Evolutionary conservation across 495 filamentous ascomycete species (phyloP).

Genomic region (Neurospora sp.): DNA sequence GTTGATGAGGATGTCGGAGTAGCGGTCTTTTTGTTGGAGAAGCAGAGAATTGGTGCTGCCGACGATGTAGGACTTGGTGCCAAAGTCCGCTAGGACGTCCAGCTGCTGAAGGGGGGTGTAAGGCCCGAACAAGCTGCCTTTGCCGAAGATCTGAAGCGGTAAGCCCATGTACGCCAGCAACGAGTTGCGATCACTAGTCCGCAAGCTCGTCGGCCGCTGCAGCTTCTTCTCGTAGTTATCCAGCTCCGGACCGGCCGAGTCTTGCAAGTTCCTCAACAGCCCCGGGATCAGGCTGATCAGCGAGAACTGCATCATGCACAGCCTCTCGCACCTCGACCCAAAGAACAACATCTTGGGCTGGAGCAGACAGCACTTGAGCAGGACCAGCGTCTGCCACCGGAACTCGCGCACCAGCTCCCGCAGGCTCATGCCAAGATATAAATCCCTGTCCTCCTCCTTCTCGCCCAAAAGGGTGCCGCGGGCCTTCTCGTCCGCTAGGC

Average conservation of each 20-base stretch:
- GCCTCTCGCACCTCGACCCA: constrained; percentile 80
- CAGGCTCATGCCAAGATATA: constrained; percentile 85
- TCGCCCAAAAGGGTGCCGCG: constrained; percentile 45
- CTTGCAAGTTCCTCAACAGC: constrained; percentile 72
- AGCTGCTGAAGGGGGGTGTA: constrained; percentile 96
- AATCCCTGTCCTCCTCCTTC: constrained; percentile 64
- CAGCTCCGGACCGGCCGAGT: constrained; percentile 85
- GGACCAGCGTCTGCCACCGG: constrained; percentile 81
- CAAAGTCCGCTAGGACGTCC: constrained; percentile 84
- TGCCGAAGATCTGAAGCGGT: constrained; percentile 90
- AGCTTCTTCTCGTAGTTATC: constrained; percentile 70
- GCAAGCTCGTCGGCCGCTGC: constrained; percentile 70
- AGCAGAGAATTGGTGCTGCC: constrained; percentile 93
- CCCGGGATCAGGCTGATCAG: constrained; percentile 89
- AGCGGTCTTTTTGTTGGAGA: constrained; percentile 89
- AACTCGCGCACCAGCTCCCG: constrained; percentile 90
- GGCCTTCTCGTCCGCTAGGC: constrained; percentile 51
- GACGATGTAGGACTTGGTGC: constrained; percentile 94
- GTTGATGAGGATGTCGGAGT: constrained; percentile 95
- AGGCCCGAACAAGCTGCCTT: constrained; percentile 90
- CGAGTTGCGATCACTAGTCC: constrained; percentile 84
- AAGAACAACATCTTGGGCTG: constrained; percentile 99
- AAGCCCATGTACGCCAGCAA: constrained; percentile 89
- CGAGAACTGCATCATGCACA: constrained; percentile 98
- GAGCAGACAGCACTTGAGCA: constrained; percentile 85